phyloP scores from a whole-genome alignment of 169 alveolate species.

The Plasmodium coatneyi region DNA sequence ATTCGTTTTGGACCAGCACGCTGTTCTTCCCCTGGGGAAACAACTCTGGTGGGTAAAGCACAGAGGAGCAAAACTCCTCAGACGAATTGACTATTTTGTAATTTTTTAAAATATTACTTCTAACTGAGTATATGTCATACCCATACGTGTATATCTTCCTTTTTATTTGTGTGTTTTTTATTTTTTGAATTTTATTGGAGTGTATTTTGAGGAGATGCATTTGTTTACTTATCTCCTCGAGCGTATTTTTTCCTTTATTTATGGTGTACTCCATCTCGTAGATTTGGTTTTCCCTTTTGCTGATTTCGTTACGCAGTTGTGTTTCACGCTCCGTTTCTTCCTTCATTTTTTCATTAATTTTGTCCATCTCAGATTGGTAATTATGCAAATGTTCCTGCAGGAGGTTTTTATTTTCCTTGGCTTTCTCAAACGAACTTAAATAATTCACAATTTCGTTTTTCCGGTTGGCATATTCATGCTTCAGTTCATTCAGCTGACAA shows the following conservation, averaged over 20 bases:
- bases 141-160: slow-evolving; percentile 59
- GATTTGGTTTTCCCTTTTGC: slow-evolving; percentile 41
- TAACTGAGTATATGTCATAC: slow-evolving; percentile 37
- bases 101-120: slow-evolving; percentile 31
- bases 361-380: slow-evolving; percentile 5
- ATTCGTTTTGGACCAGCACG: neutral
- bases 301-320: slow-evolving; percentile 18
- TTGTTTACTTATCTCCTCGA: slow-evolving; percentile 15
- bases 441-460: slow-evolving; percentile 3
- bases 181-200: slow-evolving; percentile 36
- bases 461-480: neutral
- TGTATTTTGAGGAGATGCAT: slow-evolving; percentile 10
- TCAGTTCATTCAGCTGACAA: slow-evolving; percentile 40
- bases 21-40: neutral
- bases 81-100: neutral
- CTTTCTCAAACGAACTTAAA: slow-evolving; percentile 38
- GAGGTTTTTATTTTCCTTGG: slow-evolving; percentile 46
- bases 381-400: slow-evolving; percentile 31
- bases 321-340: slow-evolving; percentile 14
- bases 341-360: slow-evolving; percentile 26
- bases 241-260: neutral
- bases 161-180: slow-evolving; percentile 41
- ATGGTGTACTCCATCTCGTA: slow-evolving; percentile 40
- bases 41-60: neutral
- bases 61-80: neutral